phyloP scores from a whole-genome alignment of 1,139 yeast species.

The Scheffersomyces stambukii region DNA sequence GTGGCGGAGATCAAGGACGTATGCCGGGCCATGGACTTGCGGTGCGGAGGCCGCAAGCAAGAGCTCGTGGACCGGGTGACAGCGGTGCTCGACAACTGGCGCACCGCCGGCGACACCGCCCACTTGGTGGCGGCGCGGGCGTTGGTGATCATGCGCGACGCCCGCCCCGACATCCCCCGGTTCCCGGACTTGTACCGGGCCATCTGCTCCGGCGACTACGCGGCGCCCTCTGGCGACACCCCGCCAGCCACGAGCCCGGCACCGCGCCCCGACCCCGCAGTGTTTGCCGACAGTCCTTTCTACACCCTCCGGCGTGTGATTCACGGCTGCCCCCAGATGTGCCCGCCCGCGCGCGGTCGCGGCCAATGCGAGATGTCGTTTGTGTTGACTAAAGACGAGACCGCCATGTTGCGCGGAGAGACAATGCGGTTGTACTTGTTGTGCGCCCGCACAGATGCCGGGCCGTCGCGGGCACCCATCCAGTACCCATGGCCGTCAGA shows the following conservation, averaged over 20 bases:
- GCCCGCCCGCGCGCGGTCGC: constrained; percentile 27
- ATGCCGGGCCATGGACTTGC: constrained; percentile 42
- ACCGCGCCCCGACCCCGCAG: constrained; percentile 29
- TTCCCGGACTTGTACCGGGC: constrained; percentile 27
- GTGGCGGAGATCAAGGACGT: constrained; percentile 37
- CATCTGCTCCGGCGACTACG: constrained; percentile 15
- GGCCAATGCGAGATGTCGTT: constrained; percentile 39
- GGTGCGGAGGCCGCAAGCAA: constrained; percentile 47
- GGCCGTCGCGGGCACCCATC: no score
- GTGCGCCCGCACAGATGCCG: no score
- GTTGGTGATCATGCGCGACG: constrained; percentile 33
- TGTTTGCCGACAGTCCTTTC: constrained; percentile 52
- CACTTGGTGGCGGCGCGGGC: constrained; percentile 41
- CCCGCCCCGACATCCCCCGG: constrained; percentile 34
- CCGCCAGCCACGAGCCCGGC: constrained; percentile 3
- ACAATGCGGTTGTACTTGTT: constrained; percentile 38
- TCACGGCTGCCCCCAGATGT: constrained; percentile 38
- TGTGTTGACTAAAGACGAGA: constrained; percentile 36
- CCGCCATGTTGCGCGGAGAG: constrained; percentile 11
- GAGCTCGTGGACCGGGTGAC: constrained; percentile 47
- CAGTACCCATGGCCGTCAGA: constrained; percentile 61
- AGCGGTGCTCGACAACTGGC: constrained; percentile 33
- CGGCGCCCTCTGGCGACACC: constrained; percentile 6
- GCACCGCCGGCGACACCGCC: constrained; percentile 30
- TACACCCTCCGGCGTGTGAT: constrained; percentile 41